A percentile compares a stretch with the other conserved stretches of the same genome.
Conservation (phyloP, 768 basidiomycete genomes). For the Phlegmacium glaucopus region DNA sequence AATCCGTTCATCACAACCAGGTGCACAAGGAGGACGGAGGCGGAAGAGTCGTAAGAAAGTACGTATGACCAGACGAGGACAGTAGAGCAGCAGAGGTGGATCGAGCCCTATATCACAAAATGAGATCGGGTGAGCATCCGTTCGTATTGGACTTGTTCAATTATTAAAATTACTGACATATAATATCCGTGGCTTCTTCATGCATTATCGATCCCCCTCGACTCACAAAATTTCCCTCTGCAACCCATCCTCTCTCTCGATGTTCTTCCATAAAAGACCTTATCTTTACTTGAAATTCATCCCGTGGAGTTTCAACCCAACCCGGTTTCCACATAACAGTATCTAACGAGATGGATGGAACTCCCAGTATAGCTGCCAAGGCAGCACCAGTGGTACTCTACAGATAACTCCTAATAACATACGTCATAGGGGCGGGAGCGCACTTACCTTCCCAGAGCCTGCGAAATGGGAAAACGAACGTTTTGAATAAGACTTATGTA, state of each 20-base stretch:
- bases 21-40: conserved; percentile 36
- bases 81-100: conserved; percentile 57
- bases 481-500: neutral
- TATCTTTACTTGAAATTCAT: conserved; percentile 29
- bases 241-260: conserved; percentile 43
- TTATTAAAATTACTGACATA: conserved; percentile 46
- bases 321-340: conserved; percentile 45
- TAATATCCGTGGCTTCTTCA: conserved; percentile 44
- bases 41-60: conserved; percentile 47
- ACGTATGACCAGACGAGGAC: conserved; percentile 53
- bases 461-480: neutral
- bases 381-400: conserved; percentile 47
- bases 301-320: conserved; percentile 33
- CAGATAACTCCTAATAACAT: neutral
- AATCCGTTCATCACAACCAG: conserved; percentile 44
- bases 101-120: conserved; percentile 64
- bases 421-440: neutral
- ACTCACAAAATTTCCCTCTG: conserved; percentile 44
- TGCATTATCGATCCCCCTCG: conserved; percentile 29
- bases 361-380: conserved; percentile 39
- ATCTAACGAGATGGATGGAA: conserved; percentile 49
- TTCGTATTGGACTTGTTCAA: neutral
- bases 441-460: conserved; percentile 14
- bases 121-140: neutral
- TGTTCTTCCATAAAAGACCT: conserved; percentile 21